phyloP scores from a whole-genome alignment of 2,329 filamentous ascomycete species.

The Ophiosphaerella herpotricha region DNA sequence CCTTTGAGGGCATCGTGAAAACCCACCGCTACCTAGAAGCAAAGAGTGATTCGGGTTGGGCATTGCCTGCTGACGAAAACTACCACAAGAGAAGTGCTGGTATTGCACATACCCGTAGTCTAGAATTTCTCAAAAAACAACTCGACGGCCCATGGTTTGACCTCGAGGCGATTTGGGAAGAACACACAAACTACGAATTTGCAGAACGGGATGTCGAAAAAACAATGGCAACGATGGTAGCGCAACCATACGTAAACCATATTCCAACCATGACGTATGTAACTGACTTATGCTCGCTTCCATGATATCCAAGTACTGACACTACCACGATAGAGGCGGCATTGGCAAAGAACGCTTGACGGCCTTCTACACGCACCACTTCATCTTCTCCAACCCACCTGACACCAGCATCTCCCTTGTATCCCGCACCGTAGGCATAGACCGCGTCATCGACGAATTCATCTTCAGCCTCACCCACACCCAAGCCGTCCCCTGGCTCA shows the following conservation, averaged over 20 bases:
- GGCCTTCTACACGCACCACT: slow-evolving; percentile 72
- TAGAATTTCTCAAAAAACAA: slow-evolving; percentile 67
- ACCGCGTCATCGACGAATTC: slow-evolving; percentile 60
- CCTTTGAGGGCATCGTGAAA: slow-evolving; percentile 22
- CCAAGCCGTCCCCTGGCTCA: slow-evolving; percentile 39
- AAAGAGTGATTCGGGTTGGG: slow-evolving; percentile 29
- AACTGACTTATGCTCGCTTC: not conserved
- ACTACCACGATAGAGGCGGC: slow-evolving; percentile 56
- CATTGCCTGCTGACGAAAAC: slow-evolving; percentile 31
- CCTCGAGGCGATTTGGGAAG: slow-evolving; percentile 77
- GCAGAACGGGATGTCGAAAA: slow-evolving; percentile 68
- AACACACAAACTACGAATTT: slow-evolving; percentile 76
- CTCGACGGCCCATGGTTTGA: slow-evolving; percentile 71
- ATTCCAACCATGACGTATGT: slow-evolving; percentile 64
- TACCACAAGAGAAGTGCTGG: slow-evolving; percentile 59
- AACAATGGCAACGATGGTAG: slow-evolving; percentile 82
- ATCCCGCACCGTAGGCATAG: slow-evolving; percentile 71
- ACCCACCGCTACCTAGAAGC: slow-evolving; percentile 32
- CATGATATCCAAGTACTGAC: not conserved
- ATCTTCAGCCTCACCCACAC: slow-evolving; percentile 43
- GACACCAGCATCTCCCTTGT: slow-evolving; percentile 71
- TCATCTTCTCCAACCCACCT: slow-evolving; percentile 73
- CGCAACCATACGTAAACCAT: slow-evolving; percentile 79
- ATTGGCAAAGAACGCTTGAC: slow-evolving; percentile 67
- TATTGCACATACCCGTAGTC: slow-evolving; percentile 68